Conservation (phyloP, 306 rosid species). For the Begonia masoniana region DNA sequence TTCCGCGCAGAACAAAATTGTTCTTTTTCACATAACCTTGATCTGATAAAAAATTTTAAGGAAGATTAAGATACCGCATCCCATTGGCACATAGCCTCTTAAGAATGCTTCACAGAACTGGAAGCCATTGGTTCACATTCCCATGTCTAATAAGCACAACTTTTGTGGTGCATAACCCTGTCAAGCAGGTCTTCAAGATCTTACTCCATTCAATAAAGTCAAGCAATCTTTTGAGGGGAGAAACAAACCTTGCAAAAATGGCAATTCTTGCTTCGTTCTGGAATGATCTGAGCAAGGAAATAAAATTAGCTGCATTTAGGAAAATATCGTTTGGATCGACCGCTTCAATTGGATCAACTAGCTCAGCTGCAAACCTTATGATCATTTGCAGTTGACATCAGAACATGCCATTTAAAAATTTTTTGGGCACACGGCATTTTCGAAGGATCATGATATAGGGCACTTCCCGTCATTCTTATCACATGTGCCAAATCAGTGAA, state of each 20-base stretch:
- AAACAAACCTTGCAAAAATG: conserved; percentile 68
- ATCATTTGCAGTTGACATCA: conserved; percentile 71
- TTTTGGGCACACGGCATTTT: conserved; percentile 96
- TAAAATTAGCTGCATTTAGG: conserved; percentile 11
- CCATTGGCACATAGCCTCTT: conserved; percentile 84
- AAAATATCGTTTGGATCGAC: no score
- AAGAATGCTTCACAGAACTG: conserved; percentile 86
- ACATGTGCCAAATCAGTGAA: conserved; percentile 91
- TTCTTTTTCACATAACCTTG: no score
- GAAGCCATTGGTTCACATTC: conserved; percentile 75
- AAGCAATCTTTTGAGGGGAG: not conserved
- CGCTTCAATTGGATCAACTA: no score
- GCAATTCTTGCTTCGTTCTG: conserved; percentile 99
- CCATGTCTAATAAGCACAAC: conserved; percentile 92
- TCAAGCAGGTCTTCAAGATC: conserved; percentile 32
- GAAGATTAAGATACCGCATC: conserved; percentile 47
- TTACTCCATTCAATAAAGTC: no score
- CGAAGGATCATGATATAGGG: conserved; percentile 84
- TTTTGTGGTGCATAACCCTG: conserved; percentile 82
- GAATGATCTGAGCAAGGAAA: conserved; percentile 69
- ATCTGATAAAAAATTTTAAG: not conserved
- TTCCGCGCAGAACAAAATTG: no score
- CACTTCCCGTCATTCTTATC: conserved; percentile 87
- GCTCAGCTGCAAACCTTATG: conserved; percentile 51
- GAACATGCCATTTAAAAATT: conserved; percentile 88